Evolutionary conservation across 768 basidiomycete species (phyloP).

Genomic region (Floccularia luteovirens): DNA sequence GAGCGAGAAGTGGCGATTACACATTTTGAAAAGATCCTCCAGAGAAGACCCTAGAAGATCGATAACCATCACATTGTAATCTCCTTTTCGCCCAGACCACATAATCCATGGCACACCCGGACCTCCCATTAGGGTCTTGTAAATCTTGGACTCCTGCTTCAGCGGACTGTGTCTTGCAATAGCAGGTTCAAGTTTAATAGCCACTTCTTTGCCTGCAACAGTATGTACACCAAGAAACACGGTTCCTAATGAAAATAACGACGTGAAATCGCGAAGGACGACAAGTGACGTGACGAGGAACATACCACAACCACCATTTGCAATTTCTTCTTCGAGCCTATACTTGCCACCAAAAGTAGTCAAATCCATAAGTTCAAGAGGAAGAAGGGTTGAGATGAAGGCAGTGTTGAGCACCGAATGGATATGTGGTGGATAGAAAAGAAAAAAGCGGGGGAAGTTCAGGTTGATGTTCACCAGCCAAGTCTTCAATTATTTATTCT

Average conservation of each 20-base stretch:
- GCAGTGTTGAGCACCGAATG: slow-evolving; percentile 1
- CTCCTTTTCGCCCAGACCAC: slow-evolving; percentile 85
- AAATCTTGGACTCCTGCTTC: slow-evolving; percentile 86
- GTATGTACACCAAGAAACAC: slow-evolving; percentile 77
- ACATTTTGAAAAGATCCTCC: slow-evolving; percentile 83
- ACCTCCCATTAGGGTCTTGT: slow-evolving; percentile 86
- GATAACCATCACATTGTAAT: slow-evolving; percentile 97
- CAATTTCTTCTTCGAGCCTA: slow-evolving; percentile 72
- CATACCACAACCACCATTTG: slow-evolving; percentile 73
- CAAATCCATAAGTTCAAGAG: slow-evolving; percentile 14
- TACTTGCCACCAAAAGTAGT: slow-evolving; percentile 69
- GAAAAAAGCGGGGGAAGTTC: neutral
- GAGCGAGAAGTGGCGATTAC: slow-evolving; percentile 87
- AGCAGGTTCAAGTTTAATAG: slow-evolving; percentile 76
- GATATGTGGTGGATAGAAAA: neutral
- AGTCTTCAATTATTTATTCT: too few species aligned
- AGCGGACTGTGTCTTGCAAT: slow-evolving; percentile 54
- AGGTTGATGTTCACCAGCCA: too few species aligned
- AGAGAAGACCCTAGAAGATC: slow-evolving; percentile 90
- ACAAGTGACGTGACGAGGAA: slow-evolving; percentile 6
- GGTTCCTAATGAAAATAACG: slow-evolving; percentile 38
- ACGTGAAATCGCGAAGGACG: slow-evolving; percentile 3
- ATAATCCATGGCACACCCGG: slow-evolving; percentile 88
- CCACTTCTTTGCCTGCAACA: slow-evolving; percentile 76
- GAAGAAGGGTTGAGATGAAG: neutral